Evolutionary conservation across 2,329 filamentous ascomycete genomes (phyloP), one percentile per base, ranked within the genome.

Genomic region (Decorospora gaudefroyi): DNA sequence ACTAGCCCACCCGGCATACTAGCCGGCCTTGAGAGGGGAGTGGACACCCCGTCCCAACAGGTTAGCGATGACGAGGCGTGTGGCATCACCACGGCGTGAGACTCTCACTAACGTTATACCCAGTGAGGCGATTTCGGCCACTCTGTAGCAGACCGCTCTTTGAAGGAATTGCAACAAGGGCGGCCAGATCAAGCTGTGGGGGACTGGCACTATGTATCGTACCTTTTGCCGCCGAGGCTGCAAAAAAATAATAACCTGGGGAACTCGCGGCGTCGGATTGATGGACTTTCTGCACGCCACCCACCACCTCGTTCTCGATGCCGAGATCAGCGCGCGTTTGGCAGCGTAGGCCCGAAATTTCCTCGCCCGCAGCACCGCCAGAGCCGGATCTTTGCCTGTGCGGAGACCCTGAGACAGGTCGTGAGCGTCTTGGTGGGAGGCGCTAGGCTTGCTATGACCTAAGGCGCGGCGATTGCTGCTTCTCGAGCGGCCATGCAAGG

Each of bases 401-500:
- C 51, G 33, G 42, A n/a, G 54, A 43, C 42, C 44, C 53, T 50
- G 51, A 11, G 25, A 27, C 55, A 47, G 56, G n/a, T n/a, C 58
- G 53, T n/a, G n/a, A n/a, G n/a, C n/a, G n/a, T n/a, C 59, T 55
- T 61, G 33, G 46, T 8, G 22, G 30, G 40, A n/a, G n/a, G 43
- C 56, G 51, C 58, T 59, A 61, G 46, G 28, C 54, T 33, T 13
- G 16, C 27, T 46, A 43, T 42, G 55, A 41, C 49, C 27, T 53
- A 58, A 55, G 43, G 50, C 46, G 60, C 53, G 52, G 51, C 45
- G 44, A 32, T 49, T 54, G 40, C 46, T 47, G 49, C 12, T 55
- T 51, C 61, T 59, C 51, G 53, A 60, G 46, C 46, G 46, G 18
- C 38, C 19, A 57, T 65, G 63, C 66, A 67, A 62, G 64, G 62